Percentiles rank a stretch among this genome's conserved stretches.
phyloP scores from a whole-genome alignment of 192 early-diverging fungal genomes.

The Podochytrium sp. region DNA sequence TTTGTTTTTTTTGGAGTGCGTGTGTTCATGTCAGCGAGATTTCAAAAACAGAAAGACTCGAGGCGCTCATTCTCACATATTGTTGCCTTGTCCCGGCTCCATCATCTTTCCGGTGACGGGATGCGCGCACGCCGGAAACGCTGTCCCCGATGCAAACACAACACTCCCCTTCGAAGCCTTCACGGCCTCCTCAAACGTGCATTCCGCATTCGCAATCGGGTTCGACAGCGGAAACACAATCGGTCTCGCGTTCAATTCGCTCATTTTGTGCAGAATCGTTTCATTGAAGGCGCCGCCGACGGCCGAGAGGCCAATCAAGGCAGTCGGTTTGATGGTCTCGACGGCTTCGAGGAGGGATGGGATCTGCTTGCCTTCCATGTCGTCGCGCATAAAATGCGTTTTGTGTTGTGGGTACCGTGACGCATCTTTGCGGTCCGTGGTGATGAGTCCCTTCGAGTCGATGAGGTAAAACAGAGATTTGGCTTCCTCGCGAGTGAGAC shows the following conservation, averaged over 20 bases:
- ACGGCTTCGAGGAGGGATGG: slow-evolving; percentile 73
- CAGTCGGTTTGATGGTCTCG: slow-evolving; percentile 87
- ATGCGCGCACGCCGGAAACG: slow-evolving; percentile 80
- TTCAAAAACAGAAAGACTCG: too few relatives aligned
- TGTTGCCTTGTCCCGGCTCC: slow-evolving; percentile 83
- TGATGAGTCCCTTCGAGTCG: slow-evolving; percentile 92
- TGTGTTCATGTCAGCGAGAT: too few relatives aligned
- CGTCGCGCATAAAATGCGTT: slow-evolving; percentile 79
- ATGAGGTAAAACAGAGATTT: slow-evolving; percentile 80
- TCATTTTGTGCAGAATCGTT: slow-evolving; percentile 75
- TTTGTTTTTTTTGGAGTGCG: slow-evolving; percentile 55
- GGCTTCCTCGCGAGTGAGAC: slow-evolving; percentile 75
- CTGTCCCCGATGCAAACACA: slow-evolving; percentile 96
- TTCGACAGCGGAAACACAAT: slow-evolving; percentile 89
- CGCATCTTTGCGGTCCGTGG: slow-evolving; percentile 83
- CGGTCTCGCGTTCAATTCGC: slow-evolving; percentile 70
- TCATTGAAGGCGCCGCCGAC: slow-evolving; percentile 78
- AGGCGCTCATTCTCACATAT: slow-evolving; percentile 57
- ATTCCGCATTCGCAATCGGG: slow-evolving; percentile 89
- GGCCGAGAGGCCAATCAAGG: slow-evolving; percentile 86
- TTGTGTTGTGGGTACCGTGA: slow-evolving; percentile 43
- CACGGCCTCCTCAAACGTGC: slow-evolving; percentile 93
- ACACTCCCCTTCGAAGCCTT: slow-evolving; percentile 80
- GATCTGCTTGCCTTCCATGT: slow-evolving; percentile 81
- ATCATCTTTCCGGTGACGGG: slow-evolving; percentile 59